Base-by-base conservation (phyloP, 371 early-diverging fungal genomes). In the Rhizopus stolonifer region DNA sequence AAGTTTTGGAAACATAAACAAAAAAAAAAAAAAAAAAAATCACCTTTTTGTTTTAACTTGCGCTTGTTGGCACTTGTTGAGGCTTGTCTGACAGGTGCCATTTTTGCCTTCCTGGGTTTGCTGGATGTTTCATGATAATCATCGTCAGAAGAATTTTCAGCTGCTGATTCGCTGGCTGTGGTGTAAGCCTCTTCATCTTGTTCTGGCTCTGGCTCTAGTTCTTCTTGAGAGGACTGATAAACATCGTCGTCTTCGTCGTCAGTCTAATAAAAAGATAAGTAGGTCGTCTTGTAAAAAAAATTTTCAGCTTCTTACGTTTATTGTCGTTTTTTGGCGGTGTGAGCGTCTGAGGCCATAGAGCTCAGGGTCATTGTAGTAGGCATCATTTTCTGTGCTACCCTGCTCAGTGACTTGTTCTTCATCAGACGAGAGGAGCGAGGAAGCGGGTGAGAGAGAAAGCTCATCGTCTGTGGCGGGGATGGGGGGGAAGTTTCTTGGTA, bases 271-370 rank as follows among this genome's bases (percentile, higher is more conserved):
- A n/a, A 36, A 2, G n/a, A 15, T 15, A 14, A 11, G 6, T 36
- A 36, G 6, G 6, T 5, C 11, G 36, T 6, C 6, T 14, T n/a
- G 36, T 3, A 36, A 36, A 36, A n/a, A n/a, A n/a, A n/a, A 36
- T n/a, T n/a, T 42, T 21, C 19, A 8, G 22, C 1, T 21, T 19
- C 21, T 42, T 42, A 42, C 42, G 17, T 36, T 9, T 10, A 36
- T 36, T 3, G 50, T 42, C 1, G 45, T 32, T 54, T 58, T 58
- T 23, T 58, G 46, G 23, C 64, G 39, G 18, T 46, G 38, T 14
- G 64, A 64, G 17, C 64, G 51, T 36, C 64, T 50, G 34, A 64
- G 21, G 22, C 64, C 58, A 31, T 64, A 64, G 8, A 64, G 50
- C 8, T 64, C 64, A 40, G 64, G 64, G 46, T 64, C 64, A n/a